Evolutionary conservation across 2,329 filamentous ascomycete genomes (phyloP).

Genomic region (Cercospora berteroae): DNA sequence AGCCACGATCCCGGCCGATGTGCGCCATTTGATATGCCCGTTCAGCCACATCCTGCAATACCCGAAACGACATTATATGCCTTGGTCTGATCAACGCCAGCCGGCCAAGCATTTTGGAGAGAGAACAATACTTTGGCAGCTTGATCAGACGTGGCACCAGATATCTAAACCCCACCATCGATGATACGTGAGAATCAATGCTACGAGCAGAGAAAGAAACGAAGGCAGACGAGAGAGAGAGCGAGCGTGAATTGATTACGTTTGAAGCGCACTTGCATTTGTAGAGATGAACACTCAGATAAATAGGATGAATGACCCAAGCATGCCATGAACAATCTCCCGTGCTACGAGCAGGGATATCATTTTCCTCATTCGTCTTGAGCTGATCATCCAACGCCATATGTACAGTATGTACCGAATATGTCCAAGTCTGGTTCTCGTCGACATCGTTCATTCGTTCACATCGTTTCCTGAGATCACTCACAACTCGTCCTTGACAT

Average conservation of each 20-base stretch:
- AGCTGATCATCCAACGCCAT: not conserved
- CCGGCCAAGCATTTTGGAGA: not conserved
- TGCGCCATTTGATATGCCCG: not conserved
- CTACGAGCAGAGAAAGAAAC: not conserved
- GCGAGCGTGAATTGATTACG: not conserved
- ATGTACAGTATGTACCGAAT: not conserved
- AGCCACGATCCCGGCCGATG: not conserved
- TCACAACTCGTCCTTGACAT: constrained; percentile 14
- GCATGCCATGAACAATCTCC: not conserved
- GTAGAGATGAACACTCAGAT: not conserved
- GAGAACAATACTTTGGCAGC: not conserved
- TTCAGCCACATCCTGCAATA: not conserved
- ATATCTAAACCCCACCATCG: not conserved
- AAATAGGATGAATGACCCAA: not conserved
- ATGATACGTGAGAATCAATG: not conserved
- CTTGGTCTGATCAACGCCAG: not conserved
- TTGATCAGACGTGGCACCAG: not conserved
- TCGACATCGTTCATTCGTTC: not conserved
- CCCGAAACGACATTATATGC: not conserved
- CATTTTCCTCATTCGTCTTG: not conserved
- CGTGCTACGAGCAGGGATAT: not conserved
- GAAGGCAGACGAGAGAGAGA: not conserved
- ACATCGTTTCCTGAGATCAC: not conserved
- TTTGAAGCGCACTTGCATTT: not conserved
- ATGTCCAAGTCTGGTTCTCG: not conserved